phyloP scores from a whole-genome alignment of 345 rosid genomes.

The Salix exigua region DNA sequence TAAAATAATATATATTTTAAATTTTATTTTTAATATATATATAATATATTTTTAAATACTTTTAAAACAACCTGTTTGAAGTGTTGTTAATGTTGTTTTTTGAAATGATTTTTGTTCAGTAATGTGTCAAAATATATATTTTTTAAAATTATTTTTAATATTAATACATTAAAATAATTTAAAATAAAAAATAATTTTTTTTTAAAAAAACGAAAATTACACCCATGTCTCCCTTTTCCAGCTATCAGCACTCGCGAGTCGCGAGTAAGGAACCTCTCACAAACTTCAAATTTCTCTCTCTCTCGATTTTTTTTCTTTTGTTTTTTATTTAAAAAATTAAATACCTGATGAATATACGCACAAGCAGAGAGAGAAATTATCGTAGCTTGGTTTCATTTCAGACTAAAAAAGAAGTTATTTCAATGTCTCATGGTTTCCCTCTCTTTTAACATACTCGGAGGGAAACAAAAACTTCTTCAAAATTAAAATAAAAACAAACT shows the following conservation, averaged over 20 bases:
- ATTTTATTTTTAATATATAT: no score
- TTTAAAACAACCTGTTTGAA: no score
- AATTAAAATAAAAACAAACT: neutral
- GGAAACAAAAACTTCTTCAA: slow-evolving; percentile 23
- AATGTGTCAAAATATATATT: no score
- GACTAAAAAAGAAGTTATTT: slow-evolving; percentile 22
- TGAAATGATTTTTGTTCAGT: no score
- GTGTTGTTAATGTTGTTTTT: no score
- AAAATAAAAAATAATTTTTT: no score
- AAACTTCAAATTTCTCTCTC: neutral
- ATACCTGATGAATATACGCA: neutral
- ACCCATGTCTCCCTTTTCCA: neutral
- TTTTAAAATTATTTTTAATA: no score
- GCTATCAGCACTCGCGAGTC: neutral
- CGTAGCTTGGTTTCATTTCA: neutral
- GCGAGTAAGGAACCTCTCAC: neutral
- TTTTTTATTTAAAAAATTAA: neutral
- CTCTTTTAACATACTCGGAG: slow-evolving; percentile 36
- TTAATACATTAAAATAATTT: no score
- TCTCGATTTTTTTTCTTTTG: neutral
- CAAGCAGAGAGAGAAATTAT: neutral
- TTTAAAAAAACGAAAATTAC: neutral
- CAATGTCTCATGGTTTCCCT: slow-evolving; percentile 38
- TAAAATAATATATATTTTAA: no score
- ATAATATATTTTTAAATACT: no score